Base-by-base conservation (phyloP, 345 rosid species). In the Eucalyptus paniculata region DNA sequence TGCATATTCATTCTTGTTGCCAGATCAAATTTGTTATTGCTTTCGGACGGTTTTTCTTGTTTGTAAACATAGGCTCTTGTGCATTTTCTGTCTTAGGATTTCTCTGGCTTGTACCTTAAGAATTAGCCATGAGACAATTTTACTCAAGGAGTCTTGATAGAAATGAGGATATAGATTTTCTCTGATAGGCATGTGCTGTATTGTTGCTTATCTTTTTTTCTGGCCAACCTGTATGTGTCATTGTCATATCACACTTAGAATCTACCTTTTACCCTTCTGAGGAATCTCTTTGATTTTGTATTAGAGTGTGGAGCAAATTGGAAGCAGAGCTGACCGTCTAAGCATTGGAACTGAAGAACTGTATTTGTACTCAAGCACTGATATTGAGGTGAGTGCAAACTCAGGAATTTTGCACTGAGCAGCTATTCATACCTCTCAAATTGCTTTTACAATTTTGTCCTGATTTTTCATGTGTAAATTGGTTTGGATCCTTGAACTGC, bases 281-380 rank as follows among this genome's bases (percentile, higher is more conserved):
- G 24, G 50, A 58, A 0, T 86, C 65, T 28, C 17, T 60, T 86
- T 88, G 19, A 54, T 86, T 56, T 87, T 54, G 50, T 89, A 89
- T 90, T 94, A 97, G 99, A 97, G 99, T 89, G 96, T 96, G 34
- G 98, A 96, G 91, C 99, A 97, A 94, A 96, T 97, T 91, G 95
- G 96, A 87, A 93, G 94, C 92, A 96, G 99, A 90, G 99, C 99
- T 90, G 97, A 94, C 91, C 96, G 99, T 28, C 65, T 97, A 94
- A 90, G 88, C 42, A 96, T 97, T 92, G 92, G 82, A 89, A 88
- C 96, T 23, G 94, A 95, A 53, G 95, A 95, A 86, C 94, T 97
- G 91, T 96, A 91, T 94, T 91, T 97, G 60, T 96, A 96, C 91
- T 95, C 98, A 12, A 95, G 99, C 88, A 96, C 99, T 85, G 98